phyloP scores from a whole-genome alignment of 73 alveolate species.

The Loxodes magnus region DNA sequence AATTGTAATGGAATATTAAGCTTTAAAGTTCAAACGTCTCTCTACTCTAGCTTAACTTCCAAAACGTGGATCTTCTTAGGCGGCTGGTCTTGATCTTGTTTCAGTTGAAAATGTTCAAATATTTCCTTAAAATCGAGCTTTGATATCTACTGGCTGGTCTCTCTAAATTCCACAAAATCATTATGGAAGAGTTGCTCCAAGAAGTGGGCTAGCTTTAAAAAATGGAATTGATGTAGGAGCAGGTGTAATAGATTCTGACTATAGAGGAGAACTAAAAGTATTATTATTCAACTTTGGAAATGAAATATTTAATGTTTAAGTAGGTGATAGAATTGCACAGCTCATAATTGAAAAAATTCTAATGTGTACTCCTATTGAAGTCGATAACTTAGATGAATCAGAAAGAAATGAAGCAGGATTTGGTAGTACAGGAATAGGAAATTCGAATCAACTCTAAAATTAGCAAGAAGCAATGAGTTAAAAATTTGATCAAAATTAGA shows the following conservation, averaged over 20 bases:
- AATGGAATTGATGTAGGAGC: slow-evolving; percentile 85
- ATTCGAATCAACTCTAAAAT: no score
- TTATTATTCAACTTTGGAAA: slow-evolving; percentile 51
- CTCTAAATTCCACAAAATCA: slow-evolving; percentile 55
- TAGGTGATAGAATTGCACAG: slow-evolving; percentile 88
- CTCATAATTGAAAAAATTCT: slow-evolving; percentile 70
- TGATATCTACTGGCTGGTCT: slow-evolving; percentile 67
- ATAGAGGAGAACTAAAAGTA: slow-evolving; percentile 79
- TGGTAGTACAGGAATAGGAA: slow-evolving; percentile 92
- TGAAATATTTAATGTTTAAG: slow-evolving; percentile 45
- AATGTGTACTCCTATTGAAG: slow-evolving; percentile 52
- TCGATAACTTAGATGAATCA: slow-evolving; percentile 58
- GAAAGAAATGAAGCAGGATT: slow-evolving; percentile 87
- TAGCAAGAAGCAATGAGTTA: no score
- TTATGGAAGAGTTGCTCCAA: slow-evolving; percentile 87
- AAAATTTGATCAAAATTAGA: no score
- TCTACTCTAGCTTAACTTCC: slow-evolving; percentile 56
- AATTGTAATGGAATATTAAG: no score
- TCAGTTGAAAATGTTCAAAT: slow-evolving; percentile 36
- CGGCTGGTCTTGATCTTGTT: slow-evolving; percentile 81
- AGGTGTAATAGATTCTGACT: slow-evolving; percentile 88
- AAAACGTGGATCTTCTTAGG: slow-evolving; percentile 44
- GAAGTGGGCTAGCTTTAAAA: slow-evolving; percentile 79
- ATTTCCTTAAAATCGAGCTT: slow-evolving; percentile 50
- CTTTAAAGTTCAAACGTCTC: no score